Evolutionary conservation across 2,329 filamentous ascomycete genomes (phyloP).

Genomic region (Colletotrichum cuscutae): DNA sequence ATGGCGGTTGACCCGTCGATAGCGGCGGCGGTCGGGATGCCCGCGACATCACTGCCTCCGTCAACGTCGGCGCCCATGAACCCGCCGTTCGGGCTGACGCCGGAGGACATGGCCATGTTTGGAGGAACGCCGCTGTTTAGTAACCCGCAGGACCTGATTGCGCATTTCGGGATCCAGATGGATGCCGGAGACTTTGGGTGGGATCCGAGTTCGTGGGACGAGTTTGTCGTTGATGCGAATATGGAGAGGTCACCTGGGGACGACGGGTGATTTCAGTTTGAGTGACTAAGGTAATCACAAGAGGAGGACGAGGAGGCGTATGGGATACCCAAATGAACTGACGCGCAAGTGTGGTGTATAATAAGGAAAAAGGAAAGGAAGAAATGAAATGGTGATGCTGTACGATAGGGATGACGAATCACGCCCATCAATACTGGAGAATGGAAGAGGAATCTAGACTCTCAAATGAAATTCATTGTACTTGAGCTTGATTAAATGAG

Average conservation of each 20-base stretch:
- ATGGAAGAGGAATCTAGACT: background rate
- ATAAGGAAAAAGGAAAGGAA: background rate
- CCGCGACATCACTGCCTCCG: background rate
- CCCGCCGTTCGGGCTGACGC: background rate
- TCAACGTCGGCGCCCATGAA: background rate
- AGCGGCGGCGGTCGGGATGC: background rate
- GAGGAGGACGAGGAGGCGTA: background rate
- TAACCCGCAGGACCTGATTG: slow-evolving; percentile 39
- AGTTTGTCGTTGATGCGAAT: slow-evolving; percentile 55
- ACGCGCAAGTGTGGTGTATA: background rate
- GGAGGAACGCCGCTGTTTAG: slow-evolving; percentile 31
- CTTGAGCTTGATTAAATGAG: background rate
- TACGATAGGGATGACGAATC: background rate
- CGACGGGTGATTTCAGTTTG: slow-evolving; percentile 24
- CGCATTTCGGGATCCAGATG: slow-evolving; percentile 36
- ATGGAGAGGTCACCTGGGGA: slow-evolving; percentile 44
- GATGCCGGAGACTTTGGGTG: slow-evolving; percentile 36
- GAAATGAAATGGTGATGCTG: background rate
- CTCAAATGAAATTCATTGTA: background rate
- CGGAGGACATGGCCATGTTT: slow-evolving; percentile 18
- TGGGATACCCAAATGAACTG: no score
- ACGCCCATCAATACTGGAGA: slow-evolving; percentile 15
- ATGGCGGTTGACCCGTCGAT: slow-evolving; percentile 5
- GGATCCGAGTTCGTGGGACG: slow-evolving; percentile 55
- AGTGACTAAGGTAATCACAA: no score